Base-by-base conservation (phyloP, 176 grass and related monocot species). In the Dendrocalamus sinicus region DNA sequence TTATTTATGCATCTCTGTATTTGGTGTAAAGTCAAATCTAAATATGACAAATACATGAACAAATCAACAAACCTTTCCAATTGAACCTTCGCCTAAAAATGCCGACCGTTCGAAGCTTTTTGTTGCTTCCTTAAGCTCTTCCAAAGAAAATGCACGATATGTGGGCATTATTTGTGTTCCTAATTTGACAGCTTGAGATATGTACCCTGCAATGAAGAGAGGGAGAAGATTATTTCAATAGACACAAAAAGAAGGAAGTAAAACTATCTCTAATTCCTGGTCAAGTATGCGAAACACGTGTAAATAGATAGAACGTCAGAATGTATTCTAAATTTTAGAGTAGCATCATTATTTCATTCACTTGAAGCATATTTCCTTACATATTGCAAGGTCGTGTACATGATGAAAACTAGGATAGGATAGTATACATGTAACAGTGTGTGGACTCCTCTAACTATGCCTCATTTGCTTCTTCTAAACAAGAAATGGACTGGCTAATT, bases 111-210 rank as follows among this genome's bases (percentile, higher is more conserved):
- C 91, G 67, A 98, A 98, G 81, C 86, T 88, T 76, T 94, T 94
- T 80, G 96, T 95, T 7, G 96, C 91, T 91, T 94, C 93, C 84
- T 95, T 98, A 58, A 98, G 86, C 81, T 98, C 96, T 88, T 98
- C 96, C 78, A 95, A 83, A 83, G 89, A 93, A 90, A 98, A 98
- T 22, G 85, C 65, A 45, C 84, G 83, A 80, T 92, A 83, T 78
- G 83, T 82, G 53, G 93, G 96, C 50, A 89, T 88, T 75, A 95
- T 85, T 88, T 95, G 93, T 44, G 86, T 89, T 81, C 91, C 96
- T 88, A 95, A 89, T 81, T 95, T 98, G 50, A 92, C 88, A 83
- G 91, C 79, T 91, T 94, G 89, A 86, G 96, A 91, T 91, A 98
- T 94, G 79, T 93, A 98, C 78, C 96, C 96, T 98, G 84, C 48